Base-by-base conservation (phyloP, 1,284 basidiomycete species). In the Moesziomyces parantarcticus region DNA sequence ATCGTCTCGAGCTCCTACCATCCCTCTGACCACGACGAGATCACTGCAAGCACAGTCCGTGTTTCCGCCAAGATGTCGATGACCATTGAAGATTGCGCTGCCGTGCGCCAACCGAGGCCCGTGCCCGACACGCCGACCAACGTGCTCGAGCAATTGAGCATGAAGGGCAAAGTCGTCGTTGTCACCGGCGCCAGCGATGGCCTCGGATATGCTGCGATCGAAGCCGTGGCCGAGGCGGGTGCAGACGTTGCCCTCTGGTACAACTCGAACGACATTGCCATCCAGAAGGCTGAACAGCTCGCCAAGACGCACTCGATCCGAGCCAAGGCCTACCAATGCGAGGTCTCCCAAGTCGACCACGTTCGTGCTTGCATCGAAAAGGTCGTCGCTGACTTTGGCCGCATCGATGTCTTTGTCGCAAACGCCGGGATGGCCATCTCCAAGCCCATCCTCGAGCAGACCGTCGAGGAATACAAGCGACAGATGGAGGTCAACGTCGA, bases 201-300 rank as follows among this genome's bases (percentile, higher is more conserved):
- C 18, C 83, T 84, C 49, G 83, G 83, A 0, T 77, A 78, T 44
- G 79, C 80, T 3, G 82, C 77, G 5, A 70, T 77, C 26, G 79
- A 83, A 32, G 82, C 80, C 1, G 64, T 83, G 39, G 80, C 81
- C 23, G 83, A 84, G 53, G 80, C 78, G 8, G 81, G 82, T 10
- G 80, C 72, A 8, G 76, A 81, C 48, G 77, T 84, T 8, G 81
- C 77, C 5, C 70, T 83, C 42, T 69, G 65, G 50, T 83, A 83
- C 70, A 78, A 80, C 66, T 76, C 77, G 26, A 82, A 80, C 62
- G 67, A 72, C 26, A 43, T 67, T 6, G 76, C 78, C 34, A 65
- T 80, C 47, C 46, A 78, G 34, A 75, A 72, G 25, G 80, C 76
- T 3, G 59, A 76, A 32, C 48, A 77, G 18, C 69, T 83, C 16